phyloP scores from a whole-genome alignment of 805 yeast genomes.

The Nakazawaea wickerhamii region DNA sequence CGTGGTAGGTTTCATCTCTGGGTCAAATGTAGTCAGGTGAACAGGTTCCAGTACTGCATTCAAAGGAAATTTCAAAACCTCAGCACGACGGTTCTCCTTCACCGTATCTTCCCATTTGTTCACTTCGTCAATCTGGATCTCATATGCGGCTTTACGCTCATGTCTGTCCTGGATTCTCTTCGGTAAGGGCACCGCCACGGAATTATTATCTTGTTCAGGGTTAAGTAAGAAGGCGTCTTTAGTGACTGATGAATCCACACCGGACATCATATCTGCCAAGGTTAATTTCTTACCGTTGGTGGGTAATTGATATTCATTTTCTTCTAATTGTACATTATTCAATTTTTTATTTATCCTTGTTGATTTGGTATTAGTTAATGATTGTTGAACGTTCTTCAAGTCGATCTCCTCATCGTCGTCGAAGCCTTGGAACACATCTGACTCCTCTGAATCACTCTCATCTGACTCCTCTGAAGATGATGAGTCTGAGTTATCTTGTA shows the following conservation, averaged over 20 bases:
- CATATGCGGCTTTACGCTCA: conserved; percentile 88
- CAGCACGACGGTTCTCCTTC: conserved; percentile 74
- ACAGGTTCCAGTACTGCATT: conserved; percentile 33
- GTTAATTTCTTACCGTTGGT: conserved; percentile 54
- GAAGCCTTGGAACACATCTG: conserved; percentile 20
- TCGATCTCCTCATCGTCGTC: conserved; percentile 47
- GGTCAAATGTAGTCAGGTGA: conserved; percentile 48
- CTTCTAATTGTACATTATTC: conserved; percentile 49
- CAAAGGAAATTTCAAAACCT: conserved; percentile 74
- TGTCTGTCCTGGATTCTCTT: conserved; percentile 77
- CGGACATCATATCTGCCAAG: conserved; percentile 70
- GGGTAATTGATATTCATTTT: conserved; percentile 68
- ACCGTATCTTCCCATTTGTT: conserved; percentile 86
- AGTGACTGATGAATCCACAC: conserved; percentile 43
- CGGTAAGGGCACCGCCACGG: conserved; percentile 79
- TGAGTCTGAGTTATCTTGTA: conserved; percentile 23
- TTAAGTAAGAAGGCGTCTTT: conserved; percentile 46
- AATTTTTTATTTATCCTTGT: conserved; percentile 38
- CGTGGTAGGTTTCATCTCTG: conserved; percentile 41
- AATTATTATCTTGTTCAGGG: conserved; percentile 31
- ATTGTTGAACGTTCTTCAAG: conserved; percentile 41
- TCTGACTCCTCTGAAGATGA: conserved; percentile 20
- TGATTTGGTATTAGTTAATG: conserved; percentile 31
- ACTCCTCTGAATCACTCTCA: conserved; percentile 22
- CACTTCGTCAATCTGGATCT: conserved; percentile 80